Percentiles rank a stretch among this genome's conserved stretches.
Evolutionary conservation across 495 filamentous ascomycete genomes (phyloP).

Genomic region (Chaetomium cochliodes): DNA sequence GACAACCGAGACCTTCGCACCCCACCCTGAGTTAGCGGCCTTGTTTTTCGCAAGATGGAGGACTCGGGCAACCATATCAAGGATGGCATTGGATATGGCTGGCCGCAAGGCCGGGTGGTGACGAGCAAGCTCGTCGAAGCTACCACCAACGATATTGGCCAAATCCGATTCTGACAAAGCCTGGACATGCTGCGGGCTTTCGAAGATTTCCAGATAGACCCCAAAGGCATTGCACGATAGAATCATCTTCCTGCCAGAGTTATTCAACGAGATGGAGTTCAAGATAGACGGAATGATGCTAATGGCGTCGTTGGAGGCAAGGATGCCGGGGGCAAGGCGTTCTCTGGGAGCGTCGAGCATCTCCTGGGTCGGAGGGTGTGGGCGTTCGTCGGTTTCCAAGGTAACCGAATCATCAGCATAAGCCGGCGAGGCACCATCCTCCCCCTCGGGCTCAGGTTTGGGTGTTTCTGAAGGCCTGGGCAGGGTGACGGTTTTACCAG

Average conservation of each 20-base stretch:
- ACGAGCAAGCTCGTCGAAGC: constrained; percentile 90
- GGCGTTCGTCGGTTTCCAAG: constrained; percentile 44
- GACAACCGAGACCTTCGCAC: constrained; percentile 73
- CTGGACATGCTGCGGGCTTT: constrained; percentile 85
- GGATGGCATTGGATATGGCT: constrained; percentile 72
- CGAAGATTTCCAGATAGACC: constrained; percentile 90
- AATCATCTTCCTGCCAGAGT: constrained; percentile 85
- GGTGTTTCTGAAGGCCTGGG: constrained; percentile 36
- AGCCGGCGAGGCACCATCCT: constrained; percentile 39
- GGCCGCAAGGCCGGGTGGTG: constrained; percentile 85
- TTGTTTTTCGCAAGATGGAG: constrained; percentile 64
- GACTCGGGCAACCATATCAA: constrained; percentile 81
- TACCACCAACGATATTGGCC: constrained; percentile 64
- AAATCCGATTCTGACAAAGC: constrained; percentile 71
- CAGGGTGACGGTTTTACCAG: constrained; percentile 52
- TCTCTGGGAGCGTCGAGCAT: constrained; percentile 44
- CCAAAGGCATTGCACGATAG: constrained; percentile 76
- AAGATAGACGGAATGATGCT: constrained; percentile 80
- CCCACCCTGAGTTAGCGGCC: constrained; percentile 65
- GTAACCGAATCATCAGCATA: constrained; percentile 41
- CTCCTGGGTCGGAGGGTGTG: constrained; percentile 45
- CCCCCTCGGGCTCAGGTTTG: constrained; percentile 32
- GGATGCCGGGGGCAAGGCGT: constrained; percentile 67
- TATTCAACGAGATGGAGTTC: constrained; percentile 90
- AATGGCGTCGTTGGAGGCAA: constrained; percentile 83